These are phyloP conservation scores for Pythium dissotocum DNA, from an alignment of 352 stramenopile species.

Conservation along the genomic window DNA sequence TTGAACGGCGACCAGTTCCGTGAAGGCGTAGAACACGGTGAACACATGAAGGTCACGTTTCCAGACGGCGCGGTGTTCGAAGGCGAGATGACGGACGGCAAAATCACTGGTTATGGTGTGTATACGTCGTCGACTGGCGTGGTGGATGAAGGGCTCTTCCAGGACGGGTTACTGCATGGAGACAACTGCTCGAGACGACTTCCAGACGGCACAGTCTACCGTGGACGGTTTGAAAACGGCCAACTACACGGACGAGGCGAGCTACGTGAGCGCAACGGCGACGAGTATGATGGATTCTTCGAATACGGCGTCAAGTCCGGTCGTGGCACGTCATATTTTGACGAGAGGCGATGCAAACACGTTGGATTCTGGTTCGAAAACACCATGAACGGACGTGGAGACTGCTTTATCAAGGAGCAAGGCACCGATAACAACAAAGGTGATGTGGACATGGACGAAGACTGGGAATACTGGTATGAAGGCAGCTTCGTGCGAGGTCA, in stretches of 20 bases:
- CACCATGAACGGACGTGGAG: conserved; percentile 55
- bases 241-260: conserved; percentile 46
- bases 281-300: conserved; percentile 69
- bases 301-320: conserved; percentile 48
- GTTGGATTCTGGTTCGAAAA: conserved; percentile 72
- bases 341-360: conserved; percentile 40
- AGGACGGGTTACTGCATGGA: conserved; percentile 56
- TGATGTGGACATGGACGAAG: conserved; percentile 15
- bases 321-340: conserved; percentile 42
- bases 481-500: conserved; percentile 62
- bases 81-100: conserved; percentile 62
- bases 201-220: conserved; percentile 45
- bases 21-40: conserved; percentile 50
- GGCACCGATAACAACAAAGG: neutral
- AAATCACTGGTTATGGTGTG: conserved; percentile 48
- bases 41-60: conserved; percentile 50
- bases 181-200: conserved; percentile 44
- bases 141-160: conserved; percentile 65
- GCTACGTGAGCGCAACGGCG: conserved; percentile 41
- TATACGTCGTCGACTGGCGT: conserved; percentile 68
- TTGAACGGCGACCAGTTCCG: conserved; percentile 54
- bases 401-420: conserved; percentile 46
- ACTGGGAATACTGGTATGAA: conserved; percentile 77
- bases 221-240: conserved; percentile 50
- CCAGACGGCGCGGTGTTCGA: conserved; percentile 66